Base-by-base conservation (phyloP, 1,139 yeast species). In the Candida gigantensis region DNA sequence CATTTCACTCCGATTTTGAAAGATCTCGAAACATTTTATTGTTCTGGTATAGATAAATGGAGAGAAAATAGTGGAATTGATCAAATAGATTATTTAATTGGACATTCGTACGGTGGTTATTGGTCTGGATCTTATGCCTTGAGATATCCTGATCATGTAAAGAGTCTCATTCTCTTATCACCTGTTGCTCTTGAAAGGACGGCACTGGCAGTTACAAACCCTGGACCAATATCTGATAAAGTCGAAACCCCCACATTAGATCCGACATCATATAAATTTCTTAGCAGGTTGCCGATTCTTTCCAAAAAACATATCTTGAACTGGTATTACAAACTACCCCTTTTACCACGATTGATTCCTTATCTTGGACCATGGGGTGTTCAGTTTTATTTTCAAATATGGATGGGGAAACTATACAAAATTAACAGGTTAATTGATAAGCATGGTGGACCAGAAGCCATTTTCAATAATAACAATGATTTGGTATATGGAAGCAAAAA, bases 151-250 rank as follows among this genome's bases (percentile, higher is more conserved):
- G 66, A 74, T 1, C 67, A 72, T 3, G 72, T 92, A n/a, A 65
- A 76, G 17, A 77, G 79, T 44, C 65, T 92, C 42, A 72, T 88
- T 23, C 67, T 92, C 25, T 80, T 87, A 2, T 85, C 96, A 2
- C 98, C 98, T 0, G 95, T 90, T 0, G 97, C 97, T 0, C 85
- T 92, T 16, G 95, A 87, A 48, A 68, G 87, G 36, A 79, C 79
- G 38, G 77, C 83, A 1, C 80, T 72, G 52, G 81, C 89, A 0
- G 60, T 83, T 2, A 71, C 77, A 19, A 77, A 79, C 41, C 46
- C 53, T 39, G 51, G 50, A 7, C 35, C 41, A 8, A 28, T 46
- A 4, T 38, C 31, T 37, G 42, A 32, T 36, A 52, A 37, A 24
- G 41, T 40, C 1, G 40, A 60, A 7, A 45, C 43, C 24, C 77